These are phyloP conservation scores for Xylariaceae sp. DNA, from an alignment of 2,329 filamentous ascomycete genomes.

Conservation along the genomic window DNA sequence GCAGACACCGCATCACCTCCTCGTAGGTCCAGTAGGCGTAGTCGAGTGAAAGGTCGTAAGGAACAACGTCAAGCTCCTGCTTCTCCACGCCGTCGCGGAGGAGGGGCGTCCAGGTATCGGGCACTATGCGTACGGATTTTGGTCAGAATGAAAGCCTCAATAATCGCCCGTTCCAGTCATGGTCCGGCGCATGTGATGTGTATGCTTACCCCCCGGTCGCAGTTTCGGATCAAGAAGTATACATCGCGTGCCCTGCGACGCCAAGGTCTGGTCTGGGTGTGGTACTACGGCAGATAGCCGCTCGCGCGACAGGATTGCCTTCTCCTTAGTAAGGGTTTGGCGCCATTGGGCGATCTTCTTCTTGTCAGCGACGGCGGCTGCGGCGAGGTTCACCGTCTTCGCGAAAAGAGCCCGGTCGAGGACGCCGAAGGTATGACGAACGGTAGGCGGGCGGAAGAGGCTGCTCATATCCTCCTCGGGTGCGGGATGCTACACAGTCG, in stretches of 20 bases:
- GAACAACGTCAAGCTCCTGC: constrained; percentile 73
- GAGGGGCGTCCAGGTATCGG: constrained; percentile 76
- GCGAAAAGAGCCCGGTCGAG: constrained; percentile 86
- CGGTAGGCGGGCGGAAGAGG: constrained; percentile 77
- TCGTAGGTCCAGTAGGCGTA: constrained; percentile 61
- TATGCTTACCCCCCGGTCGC: constrained; percentile 55
- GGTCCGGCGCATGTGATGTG: background rate
- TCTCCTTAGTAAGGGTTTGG: constrained; percentile 67
- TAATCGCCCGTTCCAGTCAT: background rate
- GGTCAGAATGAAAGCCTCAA: constrained; percentile 13
- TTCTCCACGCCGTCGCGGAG: constrained; percentile 72
- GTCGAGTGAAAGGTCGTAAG: constrained; percentile 76
- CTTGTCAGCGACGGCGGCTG: constrained; percentile 77
- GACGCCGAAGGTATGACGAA: constrained; percentile 52
- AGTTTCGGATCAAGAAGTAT: constrained; percentile 65
- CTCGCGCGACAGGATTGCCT: constrained; percentile 70
- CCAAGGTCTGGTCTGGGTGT: constrained; percentile 64
- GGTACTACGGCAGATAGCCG: constrained; percentile 67
- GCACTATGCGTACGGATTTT: constrained; percentile 53
- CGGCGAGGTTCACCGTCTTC: constrained; percentile 76
- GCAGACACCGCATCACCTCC: constrained; percentile 81
- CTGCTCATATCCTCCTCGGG: constrained; percentile 55
- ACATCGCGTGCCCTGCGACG: constrained; percentile 65
- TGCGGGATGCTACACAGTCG: constrained; percentile 25
- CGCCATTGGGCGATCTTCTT: constrained; percentile 77